A percentile compares a stretch with the other conserved stretches of the same genome.
Evolutionary conservation across 2,329 filamentous ascomycete species (phyloP).

Genomic region (Alternaria hordeiaustralica): DNA sequence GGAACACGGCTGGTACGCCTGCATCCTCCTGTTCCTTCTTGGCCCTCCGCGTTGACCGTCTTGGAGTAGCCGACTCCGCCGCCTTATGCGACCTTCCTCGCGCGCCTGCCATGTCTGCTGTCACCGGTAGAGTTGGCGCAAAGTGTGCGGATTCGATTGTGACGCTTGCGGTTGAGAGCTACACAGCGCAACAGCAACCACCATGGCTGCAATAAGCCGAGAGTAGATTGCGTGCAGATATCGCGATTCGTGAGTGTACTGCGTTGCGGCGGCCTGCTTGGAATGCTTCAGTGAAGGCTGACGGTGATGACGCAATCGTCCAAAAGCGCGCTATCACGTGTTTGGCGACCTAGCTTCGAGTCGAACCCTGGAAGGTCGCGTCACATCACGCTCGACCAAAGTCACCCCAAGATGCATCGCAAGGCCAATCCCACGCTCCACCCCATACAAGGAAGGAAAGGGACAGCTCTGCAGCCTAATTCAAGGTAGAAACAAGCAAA

Average conservation of each 20-base stretch:
- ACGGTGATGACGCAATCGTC: slow-evolving; percentile 13
- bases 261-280: neutral
- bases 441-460: neutral
- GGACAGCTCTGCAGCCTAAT: neutral
- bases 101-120: slow-evolving; percentile 34
- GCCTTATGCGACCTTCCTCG: slow-evolving; percentile 32
- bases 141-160: neutral
- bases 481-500: neutral
- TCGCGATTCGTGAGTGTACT: neutral
- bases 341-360: neutral
- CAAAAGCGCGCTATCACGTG: slow-evolving; percentile 22
- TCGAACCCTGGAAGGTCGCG: neutral
- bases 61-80: slow-evolving; percentile 18
- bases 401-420: neutral
- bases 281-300: neutral
- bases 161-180: neutral
- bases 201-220: neutral
- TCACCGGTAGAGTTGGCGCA: slow-evolving; percentile 2
- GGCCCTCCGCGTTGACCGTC: slow-evolving; percentile 33
- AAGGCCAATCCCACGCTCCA: neutral
- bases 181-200: neutral
- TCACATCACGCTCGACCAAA: neutral
- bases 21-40: slow-evolving; percentile 29
- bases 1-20: slow-evolving; percentile 52
- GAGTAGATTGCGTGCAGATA: neutral